Conservation (phyloP, 805 yeast genomes). For the Kodamaea hsintzibuensis region DNA sequence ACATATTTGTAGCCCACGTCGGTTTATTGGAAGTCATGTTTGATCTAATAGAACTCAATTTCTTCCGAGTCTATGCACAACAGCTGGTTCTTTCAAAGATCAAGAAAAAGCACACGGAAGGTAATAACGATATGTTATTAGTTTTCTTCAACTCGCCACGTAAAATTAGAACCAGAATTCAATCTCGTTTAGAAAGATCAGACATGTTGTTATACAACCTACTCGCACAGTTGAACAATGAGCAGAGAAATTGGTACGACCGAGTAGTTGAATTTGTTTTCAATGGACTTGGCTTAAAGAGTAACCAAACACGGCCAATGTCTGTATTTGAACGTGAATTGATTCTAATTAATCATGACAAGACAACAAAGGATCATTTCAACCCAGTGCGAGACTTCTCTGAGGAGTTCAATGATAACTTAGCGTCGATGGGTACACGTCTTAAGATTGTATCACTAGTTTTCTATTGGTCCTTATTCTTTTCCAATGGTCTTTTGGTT, state of each 20-base stretch:
- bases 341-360: constrained; percentile 22
- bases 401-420: constrained; percentile 22
- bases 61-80: constrained; percentile 7
- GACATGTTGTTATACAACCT: constrained; percentile 14
- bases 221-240: constrained; percentile 23
- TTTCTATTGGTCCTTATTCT: constrained; percentile 19
- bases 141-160: constrained; percentile 7
- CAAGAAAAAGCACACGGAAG: neutral
- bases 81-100: neutral
- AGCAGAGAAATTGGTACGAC: constrained; percentile 29
- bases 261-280: constrained; percentile 28
- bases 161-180: constrained; percentile 1
- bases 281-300: constrained; percentile 25
- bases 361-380: constrained; percentile 12
- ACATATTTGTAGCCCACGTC: constrained; percentile 24
- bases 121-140: constrained; percentile 1
- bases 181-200: constrained; percentile 10
- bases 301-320: constrained; percentile 16
- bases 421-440: constrained; percentile 30
- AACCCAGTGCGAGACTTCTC: constrained; percentile 2
- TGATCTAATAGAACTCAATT: constrained; percentile 20
- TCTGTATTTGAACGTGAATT: constrained; percentile 30
- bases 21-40: constrained; percentile 21
- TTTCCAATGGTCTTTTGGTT: constrained; percentile 13
- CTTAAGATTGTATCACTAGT: constrained; percentile 19